Conservation (phyloP, 148 eudicot species). For the Rhododendron henanense region DNA sequence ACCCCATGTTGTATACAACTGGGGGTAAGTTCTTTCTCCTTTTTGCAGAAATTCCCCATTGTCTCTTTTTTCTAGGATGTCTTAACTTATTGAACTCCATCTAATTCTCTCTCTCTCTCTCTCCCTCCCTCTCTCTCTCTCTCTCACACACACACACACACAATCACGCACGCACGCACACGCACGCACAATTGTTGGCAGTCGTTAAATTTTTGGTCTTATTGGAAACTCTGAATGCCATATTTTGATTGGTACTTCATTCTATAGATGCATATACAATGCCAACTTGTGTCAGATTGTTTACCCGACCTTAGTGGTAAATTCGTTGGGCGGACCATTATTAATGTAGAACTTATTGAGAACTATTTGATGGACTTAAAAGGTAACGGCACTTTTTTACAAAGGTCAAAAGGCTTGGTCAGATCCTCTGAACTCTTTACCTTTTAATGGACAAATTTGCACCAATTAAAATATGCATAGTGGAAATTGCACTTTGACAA, state of each 20-base stretch:
- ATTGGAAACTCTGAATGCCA: neutral
- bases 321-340: neutral
- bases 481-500: neutral
- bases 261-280: neutral
- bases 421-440: neutral
- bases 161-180: neutral
- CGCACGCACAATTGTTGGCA: neutral
- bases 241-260: neutral
- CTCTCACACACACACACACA: neutral
- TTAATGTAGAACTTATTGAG: neutral
- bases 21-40: constrained; percentile 60
- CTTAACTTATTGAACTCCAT: neutral
- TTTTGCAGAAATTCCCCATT: neutral
- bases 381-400: neutral
- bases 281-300: neutral
- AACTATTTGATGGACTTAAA: neutral
- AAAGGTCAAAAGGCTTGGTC: neutral
- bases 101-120: neutral
- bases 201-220: neutral
- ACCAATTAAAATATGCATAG: neutral
- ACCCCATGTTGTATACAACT: constrained; percentile 91
- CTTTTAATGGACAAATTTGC: neutral
- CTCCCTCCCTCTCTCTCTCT: neutral
- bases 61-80: neutral
- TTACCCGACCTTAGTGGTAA: neutral